Evolutionary conservation across 805 yeast species (phyloP).

Genomic region (Kuraishia floccosa): DNA sequence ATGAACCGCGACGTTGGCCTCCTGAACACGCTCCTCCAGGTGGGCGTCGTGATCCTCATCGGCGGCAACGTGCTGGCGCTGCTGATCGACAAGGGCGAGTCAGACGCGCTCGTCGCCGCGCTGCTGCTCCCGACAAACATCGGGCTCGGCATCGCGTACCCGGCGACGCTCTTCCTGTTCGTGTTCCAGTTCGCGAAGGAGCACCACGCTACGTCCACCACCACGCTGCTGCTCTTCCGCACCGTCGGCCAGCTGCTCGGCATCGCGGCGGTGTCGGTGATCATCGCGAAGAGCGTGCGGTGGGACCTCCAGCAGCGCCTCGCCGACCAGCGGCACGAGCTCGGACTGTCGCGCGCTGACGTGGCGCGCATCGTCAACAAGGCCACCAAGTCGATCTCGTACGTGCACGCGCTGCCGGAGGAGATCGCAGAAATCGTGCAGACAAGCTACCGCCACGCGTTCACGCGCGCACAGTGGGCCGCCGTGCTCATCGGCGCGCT

Average conservation of each 20-base stretch:
- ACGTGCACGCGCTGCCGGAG: constrained; percentile 8
- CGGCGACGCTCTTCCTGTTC: constrained; percentile 23
- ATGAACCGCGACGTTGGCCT: constrained; percentile 19
- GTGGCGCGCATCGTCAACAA: constrained; percentile 9
- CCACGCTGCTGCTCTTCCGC: constrained; percentile 24
- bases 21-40: constrained; percentile 15
- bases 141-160: constrained; percentile 27
- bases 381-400: constrained; percentile 14
- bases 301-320: constrained; percentile 1
- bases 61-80: constrained; percentile 22
- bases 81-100: constrained; percentile 10
- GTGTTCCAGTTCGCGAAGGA: constrained; percentile 18
- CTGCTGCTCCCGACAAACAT: constrained; percentile 22
- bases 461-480: constrained; percentile 14
- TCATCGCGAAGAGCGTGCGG: constrained; percentile 5
- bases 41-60: constrained; percentile 23
- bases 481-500: constrained; percentile 1
- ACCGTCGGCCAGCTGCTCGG: constrained; percentile 31
- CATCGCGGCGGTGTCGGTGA: constrained; percentile 15
- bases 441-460: constrained; percentile 15
- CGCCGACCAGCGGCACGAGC: neutral
- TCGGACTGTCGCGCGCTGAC: constrained; percentile 6
- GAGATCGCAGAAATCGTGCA: constrained; percentile 10
- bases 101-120: constrained; percentile 16
- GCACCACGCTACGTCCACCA: constrained; percentile 26